Evolutionary conservation across 176 grass and related monocot species (phyloP).

Genomic region (sorghum (Sorghum bicolor)): Sorghum_bicolor_NCBIv3 NC_012877.2:57653501-57654000

Average conservation of each 20-base stretch:
- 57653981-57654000: background rate
- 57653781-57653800: background rate
- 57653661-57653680: slow-evolving; percentile 1
- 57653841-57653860: background rate
- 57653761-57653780: background rate
- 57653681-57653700: slow-evolving; percentile 19
- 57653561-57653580: slow-evolving; percentile 23
- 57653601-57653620: slow-evolving; percentile 47
- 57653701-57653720: background rate
- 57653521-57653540: background rate
- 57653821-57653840: background rate
- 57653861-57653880: background rate
- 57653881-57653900: background rate
- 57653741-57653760: too few species aligned
- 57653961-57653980: background rate
- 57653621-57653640: slow-evolving; percentile 67
- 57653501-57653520: background rate
- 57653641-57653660: slow-evolving; percentile 35
- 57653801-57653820: background rate
- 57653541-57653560: background rate
- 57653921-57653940: background rate
- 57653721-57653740: background rate
- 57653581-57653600: background rate
- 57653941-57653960: background rate
- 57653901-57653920: background rate